phyloP scores from a whole-genome alignment of 225 moss, liverwort and hornwort species.

The Pleurozium schreberi region DNA sequence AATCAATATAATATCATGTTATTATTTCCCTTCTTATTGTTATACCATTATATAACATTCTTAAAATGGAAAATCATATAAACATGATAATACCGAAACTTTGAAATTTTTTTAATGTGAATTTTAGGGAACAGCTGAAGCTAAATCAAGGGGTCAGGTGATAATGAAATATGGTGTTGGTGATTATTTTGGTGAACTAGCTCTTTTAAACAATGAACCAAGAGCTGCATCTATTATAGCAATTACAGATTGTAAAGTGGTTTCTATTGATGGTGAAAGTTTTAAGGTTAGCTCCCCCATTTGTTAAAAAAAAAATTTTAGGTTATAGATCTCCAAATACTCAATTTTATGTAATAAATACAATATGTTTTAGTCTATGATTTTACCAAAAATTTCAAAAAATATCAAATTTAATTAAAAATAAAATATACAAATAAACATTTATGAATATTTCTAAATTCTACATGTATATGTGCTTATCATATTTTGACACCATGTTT shows the following conservation, averaged over 20 bases:
- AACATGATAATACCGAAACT: not conserved
- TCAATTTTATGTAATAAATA: too few relatives aligned
- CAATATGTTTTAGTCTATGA: rapidly evolving
- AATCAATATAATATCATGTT: too few relatives aligned
- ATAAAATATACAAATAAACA: too few relatives aligned
- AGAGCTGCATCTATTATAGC: constrained; percentile 70
- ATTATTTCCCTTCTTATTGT: not conserved
- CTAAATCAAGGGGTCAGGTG: constrained; percentile 53
- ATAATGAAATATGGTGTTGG: constrained; percentile 70
- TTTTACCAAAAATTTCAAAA: too few relatives aligned
- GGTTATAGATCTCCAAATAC: too few relatives aligned
- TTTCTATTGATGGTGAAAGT: constrained; percentile 61
- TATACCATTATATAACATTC: too few relatives aligned
- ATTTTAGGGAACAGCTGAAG: constrained; percentile 53
- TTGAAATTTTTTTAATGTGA: not conserved
- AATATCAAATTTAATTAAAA: not conserved
- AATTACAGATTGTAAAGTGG: constrained; percentile 56
- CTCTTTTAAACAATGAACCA: constrained; percentile 72
- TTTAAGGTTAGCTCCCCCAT: too few relatives aligned
- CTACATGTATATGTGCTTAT: too few relatives aligned
- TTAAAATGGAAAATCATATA: not conserved
- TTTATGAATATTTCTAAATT: too few relatives aligned
- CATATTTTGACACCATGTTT: not conserved
- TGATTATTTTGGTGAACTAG: constrained; percentile 95
- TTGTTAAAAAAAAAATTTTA: too few relatives aligned